Conservation (phyloP, 805 yeast species). For the Metschnikowia borealis region DNA sequence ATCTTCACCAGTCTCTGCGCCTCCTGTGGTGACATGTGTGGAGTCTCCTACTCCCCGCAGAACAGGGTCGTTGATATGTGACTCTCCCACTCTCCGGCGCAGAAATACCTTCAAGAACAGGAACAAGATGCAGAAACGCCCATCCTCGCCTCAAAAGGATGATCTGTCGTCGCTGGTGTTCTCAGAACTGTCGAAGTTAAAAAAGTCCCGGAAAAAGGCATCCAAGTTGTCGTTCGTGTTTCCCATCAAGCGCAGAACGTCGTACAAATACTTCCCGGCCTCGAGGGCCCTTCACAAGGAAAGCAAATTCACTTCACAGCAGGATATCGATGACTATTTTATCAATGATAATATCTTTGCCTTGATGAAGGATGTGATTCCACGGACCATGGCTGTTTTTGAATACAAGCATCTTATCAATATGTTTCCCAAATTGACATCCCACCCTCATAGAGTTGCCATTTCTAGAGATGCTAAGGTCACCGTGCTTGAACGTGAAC, state of each 20-base stretch:
- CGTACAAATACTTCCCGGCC: constrained; percentile 25
- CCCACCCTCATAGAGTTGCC: constrained; percentile 7
- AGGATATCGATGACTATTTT: constrained; percentile 18
- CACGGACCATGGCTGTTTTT: constrained; percentile 25
- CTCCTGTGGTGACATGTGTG: constrained; percentile 15
- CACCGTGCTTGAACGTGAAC: constrained; percentile 1
- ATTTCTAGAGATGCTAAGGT: constrained; percentile 11
- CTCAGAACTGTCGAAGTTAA: constrained; percentile 6
- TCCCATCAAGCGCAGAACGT: constrained; percentile 34
- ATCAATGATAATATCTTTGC: constrained; percentile 17
- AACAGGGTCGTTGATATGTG: constrained; percentile 27
- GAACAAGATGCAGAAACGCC: constrained; percentile 24
- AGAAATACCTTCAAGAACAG: constrained; percentile 28
- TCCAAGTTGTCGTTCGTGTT: constrained; percentile 22
- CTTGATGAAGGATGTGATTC: constrained; percentile 28
- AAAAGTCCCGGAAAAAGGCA: neutral
- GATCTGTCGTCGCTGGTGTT: constrained; percentile 8
- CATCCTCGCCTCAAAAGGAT: constrained; percentile 1
- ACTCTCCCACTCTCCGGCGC: constrained; percentile 28
- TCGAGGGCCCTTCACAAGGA: constrained; percentile 15
- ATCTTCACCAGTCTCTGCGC: neutral
- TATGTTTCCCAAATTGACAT: constrained; percentile 12
- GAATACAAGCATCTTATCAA: constrained; percentile 17
- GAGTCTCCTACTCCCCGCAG: constrained; percentile 16
- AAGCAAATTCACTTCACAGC: constrained; percentile 17